Conservation (phyloP, 768 basidiomycete genomes). For the Suillus decipiens region DNA sequence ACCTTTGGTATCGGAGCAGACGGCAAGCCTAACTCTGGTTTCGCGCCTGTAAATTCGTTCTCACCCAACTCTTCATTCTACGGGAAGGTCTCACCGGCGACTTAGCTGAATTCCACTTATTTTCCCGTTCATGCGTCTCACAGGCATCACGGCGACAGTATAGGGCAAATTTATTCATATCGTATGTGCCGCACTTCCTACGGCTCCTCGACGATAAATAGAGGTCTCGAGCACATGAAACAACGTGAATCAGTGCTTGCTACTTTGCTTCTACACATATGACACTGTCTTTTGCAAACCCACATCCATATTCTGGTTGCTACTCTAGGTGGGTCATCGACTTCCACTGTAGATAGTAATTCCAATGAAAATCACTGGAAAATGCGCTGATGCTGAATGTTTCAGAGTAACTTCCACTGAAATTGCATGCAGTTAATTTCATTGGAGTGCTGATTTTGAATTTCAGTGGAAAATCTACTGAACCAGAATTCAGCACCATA, state of each 20-base stretch:
- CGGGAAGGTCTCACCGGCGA: not conserved
- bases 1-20: not conserved
- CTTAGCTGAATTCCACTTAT: not conserved
- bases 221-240: not conserved
- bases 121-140: not conserved
- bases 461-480: too few relatives aligned
- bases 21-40: not conserved
- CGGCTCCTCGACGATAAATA: not conserved
- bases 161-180: not conserved
- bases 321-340: too few relatives aligned
- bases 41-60: not conserved
- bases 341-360: not conserved
- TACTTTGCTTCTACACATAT: not conserved
- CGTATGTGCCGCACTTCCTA: not conserved
- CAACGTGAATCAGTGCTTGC: not conserved
- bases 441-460: too few relatives aligned
- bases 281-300: not conserved
- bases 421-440: too few relatives aligned
- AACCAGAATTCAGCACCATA: too few relatives aligned
- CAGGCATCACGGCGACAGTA: not conserved
- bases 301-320: not conserved
- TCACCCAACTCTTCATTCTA: not conserved
- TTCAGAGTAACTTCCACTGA: too few relatives aligned
- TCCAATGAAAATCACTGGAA: too few relatives aligned
- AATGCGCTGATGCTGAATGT: too few relatives aligned